A percentile compares a stretch with the other conserved stretches of the same genome.
Conservation (phyloP, 139 green algal genomes). For the Helicosporidium sp. region DNA sequence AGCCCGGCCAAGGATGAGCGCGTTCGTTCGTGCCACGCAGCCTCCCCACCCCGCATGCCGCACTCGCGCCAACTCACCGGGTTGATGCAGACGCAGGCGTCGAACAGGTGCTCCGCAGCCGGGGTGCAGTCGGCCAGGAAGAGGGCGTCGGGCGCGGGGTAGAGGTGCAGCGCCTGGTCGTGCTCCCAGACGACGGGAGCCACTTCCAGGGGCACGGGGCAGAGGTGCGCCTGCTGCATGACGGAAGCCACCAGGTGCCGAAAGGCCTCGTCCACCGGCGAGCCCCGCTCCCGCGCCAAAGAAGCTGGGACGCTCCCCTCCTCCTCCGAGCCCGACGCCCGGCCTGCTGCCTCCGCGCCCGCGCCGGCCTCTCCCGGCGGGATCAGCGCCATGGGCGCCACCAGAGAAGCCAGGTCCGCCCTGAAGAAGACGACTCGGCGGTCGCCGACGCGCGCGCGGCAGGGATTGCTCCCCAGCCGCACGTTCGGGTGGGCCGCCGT, state of each 20-base stretch:
- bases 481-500: slow-evolving; percentile 28
- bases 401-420: too few species aligned
- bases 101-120: slow-evolving; percentile 25
- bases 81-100: slow-evolving; percentile 49
- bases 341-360: too few species aligned
- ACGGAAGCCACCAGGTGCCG: slow-evolving; percentile 59
- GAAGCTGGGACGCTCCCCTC: too few species aligned
- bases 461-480: slow-evolving; percentile 64
- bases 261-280: too few species aligned
- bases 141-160: slow-evolving; percentile 60
- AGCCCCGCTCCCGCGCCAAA: too few species aligned
- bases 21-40: too few species aligned
- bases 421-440: too few species aligned
- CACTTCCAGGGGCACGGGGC: slow-evolving; percentile 56
- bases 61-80: too few species aligned
- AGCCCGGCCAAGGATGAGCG: too few species aligned
- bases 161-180: slow-evolving; percentile 64
- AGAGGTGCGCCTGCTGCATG: slow-evolving; percentile 77
- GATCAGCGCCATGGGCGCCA: slow-evolving; percentile 38
- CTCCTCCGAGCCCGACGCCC: too few species aligned
- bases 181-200: slow-evolving; percentile 34
- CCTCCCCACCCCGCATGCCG: too few species aligned
- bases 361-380: slow-evolving; percentile 15
- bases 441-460: too few species aligned
- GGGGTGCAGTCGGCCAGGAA: slow-evolving; percentile 48